Base-by-base conservation (phyloP, 2,329 filamentous ascomycete genomes). In the Colletotrichum phormii region DNA sequence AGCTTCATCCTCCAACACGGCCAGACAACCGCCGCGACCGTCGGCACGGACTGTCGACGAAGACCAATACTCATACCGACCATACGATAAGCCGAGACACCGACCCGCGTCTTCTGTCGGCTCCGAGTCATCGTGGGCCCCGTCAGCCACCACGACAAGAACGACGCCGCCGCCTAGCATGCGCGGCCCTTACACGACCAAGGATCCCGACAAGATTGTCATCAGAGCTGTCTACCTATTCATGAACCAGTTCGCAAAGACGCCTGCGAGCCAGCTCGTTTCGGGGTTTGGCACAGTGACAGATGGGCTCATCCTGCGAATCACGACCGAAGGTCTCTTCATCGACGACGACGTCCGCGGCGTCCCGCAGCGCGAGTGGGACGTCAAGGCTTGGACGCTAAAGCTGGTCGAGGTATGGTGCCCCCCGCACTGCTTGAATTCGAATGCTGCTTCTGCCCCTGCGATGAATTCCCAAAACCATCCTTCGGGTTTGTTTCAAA, bases 361-460 rank as follows among this genome's bases (percentile, higher is more conserved):
- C 74, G 94, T 98, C 18, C 92, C 94, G n/a, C 95, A 98, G 83
- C 91, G 97, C 72, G 97, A 99, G 84, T 99, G 97, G 97, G 97
- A 99, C 81, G 91, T 98, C 80, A 98, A 98, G 83, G 95, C 96
- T 31, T 98, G 97, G 97, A 98, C 95, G 55, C 89, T 99, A 84
- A 98, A 97, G 84, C 86, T 93, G 76, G 91, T 97, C 82, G 97
- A 98, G 89, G 92, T 97, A 86, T 94, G 93, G 90, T 95, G 92
- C 81, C 90, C 91, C 79, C 88, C 89, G 79, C 89, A 92, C 82
- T 90, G 84, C 81, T 84, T 89, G 81, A 85, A 85, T 80, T 81
- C 82, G 76, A 82, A 81, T 77, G 81, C 82, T 78, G 78, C 84
- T 76, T 80, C 84, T 76, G 81, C 86, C 73, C 80, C 85, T 60